Evolutionary conservation across 2,329 filamentous ascomycete species (phyloP).

Genomic region (Pseudodiploospora longispora): DNA sequence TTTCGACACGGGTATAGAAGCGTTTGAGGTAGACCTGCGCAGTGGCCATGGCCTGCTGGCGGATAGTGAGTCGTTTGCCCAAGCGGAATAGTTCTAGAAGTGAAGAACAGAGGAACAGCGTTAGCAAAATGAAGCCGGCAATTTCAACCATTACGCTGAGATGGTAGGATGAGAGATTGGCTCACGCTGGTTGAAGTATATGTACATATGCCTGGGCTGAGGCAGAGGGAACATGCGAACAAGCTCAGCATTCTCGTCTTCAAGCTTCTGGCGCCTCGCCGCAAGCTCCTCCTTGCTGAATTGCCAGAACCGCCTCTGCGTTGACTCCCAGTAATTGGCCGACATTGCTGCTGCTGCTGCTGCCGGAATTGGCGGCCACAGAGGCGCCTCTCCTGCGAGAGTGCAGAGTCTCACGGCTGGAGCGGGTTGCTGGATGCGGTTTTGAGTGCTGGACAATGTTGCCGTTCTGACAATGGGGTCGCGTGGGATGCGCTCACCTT

Average conservation of each 20-base stretch:
- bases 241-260: slow-evolving; percentile 65
- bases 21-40: slow-evolving; percentile 92
- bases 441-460: too few species aligned
- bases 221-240: slow-evolving; percentile 76
- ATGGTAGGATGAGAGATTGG: slow-evolving; percentile 1
- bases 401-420: too few species aligned
- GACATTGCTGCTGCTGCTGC: slow-evolving; percentile 83
- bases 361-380: slow-evolving; percentile 8
- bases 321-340: slow-evolving; percentile 94
- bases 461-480: too few species aligned
- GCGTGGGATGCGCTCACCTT: too few species aligned
- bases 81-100: slow-evolving; percentile 67
- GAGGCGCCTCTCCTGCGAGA: slow-evolving; percentile 2
- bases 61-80: slow-evolving; percentile 72
- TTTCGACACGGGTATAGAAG: slow-evolving; percentile 86
- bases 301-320: slow-evolving; percentile 83
- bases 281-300: slow-evolving; percentile 77
- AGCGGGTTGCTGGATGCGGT: not conserved
- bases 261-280: slow-evolving; percentile 65
- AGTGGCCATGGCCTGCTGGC: slow-evolving; percentile 89
- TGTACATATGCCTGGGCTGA: slow-evolving; percentile 72
- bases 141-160: not conserved
- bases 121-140: not conserved
- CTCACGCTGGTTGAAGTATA: slow-evolving; percentile 87
- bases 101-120: not conserved